Conservation (phyloP, 768 basidiomycete genomes). For the Suillus americanus region DNA sequence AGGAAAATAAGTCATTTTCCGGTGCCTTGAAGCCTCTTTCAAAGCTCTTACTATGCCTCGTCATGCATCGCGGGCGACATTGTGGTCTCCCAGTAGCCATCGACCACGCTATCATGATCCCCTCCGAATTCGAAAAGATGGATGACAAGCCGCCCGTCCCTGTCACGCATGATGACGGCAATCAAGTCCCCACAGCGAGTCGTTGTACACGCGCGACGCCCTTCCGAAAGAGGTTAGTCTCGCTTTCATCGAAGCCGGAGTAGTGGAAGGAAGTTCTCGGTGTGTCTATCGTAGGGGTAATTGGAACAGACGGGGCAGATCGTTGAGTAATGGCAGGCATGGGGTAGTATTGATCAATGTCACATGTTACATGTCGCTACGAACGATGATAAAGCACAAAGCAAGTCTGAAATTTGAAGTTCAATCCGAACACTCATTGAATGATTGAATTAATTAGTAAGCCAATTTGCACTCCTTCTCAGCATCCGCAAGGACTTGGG, state of each 20-base stretch:
- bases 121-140: conserved; percentile 53
- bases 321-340: too few species aligned
- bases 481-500: conserved; percentile 21
- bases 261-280: too few species aligned
- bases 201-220: background rate
- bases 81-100: conserved; percentile 87
- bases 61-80: conserved; percentile 95
- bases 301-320: too few species aligned
- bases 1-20: conserved; percentile 82
- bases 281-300: too few species aligned
- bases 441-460: too few species aligned
- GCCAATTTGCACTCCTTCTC: conserved; percentile 25
- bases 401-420: too few species aligned
- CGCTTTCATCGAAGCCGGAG: too few species aligned
- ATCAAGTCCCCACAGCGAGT: conserved; percentile 6
- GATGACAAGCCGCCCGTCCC: conserved; percentile 15
- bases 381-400: too few species aligned
- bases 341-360: too few species aligned
- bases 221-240: background rate
- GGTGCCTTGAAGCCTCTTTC: conserved; percentile 79
- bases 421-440: too few species aligned
- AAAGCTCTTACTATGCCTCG: conserved; percentile 81
- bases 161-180: conserved; percentile 13
- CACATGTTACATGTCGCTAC: too few species aligned
- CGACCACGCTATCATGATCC: conserved; percentile 83